phyloP scores from a whole-genome alignment of 1,284 basidiomycete species.

The Bjerkandera adusta region DNA sequence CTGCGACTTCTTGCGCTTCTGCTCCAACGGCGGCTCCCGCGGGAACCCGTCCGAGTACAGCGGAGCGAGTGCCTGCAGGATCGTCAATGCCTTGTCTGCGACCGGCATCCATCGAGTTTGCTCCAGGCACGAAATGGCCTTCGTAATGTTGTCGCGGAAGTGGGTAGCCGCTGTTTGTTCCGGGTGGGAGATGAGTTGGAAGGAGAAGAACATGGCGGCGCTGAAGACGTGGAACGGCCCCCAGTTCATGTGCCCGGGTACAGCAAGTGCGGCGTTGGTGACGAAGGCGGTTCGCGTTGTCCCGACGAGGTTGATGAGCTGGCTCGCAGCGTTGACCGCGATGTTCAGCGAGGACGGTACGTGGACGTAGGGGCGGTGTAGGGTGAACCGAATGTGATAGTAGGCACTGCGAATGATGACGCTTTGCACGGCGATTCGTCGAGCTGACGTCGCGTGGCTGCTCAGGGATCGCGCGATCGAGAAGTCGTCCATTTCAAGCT shows the following conservation, averaged over 20 bases:
- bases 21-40: constrained; percentile 37
- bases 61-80: constrained; percentile 65
- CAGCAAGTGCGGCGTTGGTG: constrained; percentile 61
- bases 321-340: constrained; percentile 70
- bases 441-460: constrained; percentile 49
- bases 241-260: constrained; percentile 81
- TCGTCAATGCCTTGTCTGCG: constrained; percentile 69
- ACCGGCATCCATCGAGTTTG: constrained; percentile 58
- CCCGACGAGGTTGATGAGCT: constrained; percentile 70
- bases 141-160: constrained; percentile 70
- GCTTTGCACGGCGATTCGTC: constrained; percentile 71
- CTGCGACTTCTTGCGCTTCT: constrained; percentile 57
- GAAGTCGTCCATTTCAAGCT: constrained; percentile 74
- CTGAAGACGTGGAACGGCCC: constrained; percentile 79
- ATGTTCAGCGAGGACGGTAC: constrained; percentile 62
- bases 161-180: constrained; percentile 71
- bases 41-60: constrained; percentile 63
- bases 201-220: constrained; percentile 84
- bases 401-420: constrained; percentile 73
- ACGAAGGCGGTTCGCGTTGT: constrained; percentile 62
- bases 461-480: constrained; percentile 66
- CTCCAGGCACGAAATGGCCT: constrained; percentile 62
- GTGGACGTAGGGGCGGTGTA: constrained; percentile 76
- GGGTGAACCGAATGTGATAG: constrained; percentile 78
- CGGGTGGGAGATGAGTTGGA: constrained; percentile 75